Evolutionary conservation across 805 yeast species (phyloP).

Genomic region (Ogataea polymorpha): DNA sequence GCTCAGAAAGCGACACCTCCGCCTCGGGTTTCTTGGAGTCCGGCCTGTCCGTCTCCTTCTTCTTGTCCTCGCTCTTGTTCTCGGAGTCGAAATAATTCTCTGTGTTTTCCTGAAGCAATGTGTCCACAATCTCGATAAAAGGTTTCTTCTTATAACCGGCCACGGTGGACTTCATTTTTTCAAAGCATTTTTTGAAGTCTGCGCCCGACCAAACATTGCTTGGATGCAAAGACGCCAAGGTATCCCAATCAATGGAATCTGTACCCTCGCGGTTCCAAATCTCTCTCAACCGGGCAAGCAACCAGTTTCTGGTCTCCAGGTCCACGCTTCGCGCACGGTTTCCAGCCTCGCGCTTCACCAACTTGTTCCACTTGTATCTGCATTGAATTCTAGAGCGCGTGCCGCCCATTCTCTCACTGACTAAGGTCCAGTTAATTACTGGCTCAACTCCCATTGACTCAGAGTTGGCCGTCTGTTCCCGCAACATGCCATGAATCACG

Average conservation of each 20-base stretch:
- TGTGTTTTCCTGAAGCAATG: constrained; percentile 17
- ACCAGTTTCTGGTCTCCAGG: constrained; percentile 47
- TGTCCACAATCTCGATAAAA: constrained; percentile 31
- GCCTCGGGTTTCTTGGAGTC: constrained; percentile 5
- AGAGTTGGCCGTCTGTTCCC: constrained; percentile 32
- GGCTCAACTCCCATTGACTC: constrained; percentile 32
- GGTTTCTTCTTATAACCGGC: constrained; percentile 45
- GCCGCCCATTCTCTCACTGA: constrained; percentile 88
- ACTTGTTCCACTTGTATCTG: constrained; percentile 91
- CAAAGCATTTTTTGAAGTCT: constrained; percentile 62
- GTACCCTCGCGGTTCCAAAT: constrained; percentile 38
- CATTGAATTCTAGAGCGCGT: constrained; percentile 89
- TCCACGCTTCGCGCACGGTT: constrained; percentile 43
- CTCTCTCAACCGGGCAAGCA: constrained; percentile 45
- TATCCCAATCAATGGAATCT: constrained; percentile 52
- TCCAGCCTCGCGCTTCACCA: constrained; percentile 57
- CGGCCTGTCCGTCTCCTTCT: constrained; percentile 3
- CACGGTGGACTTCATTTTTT: constrained; percentile 50
- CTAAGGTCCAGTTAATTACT: constrained; percentile 84
- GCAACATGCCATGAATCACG: constrained; percentile 51
- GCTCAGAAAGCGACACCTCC: constrained; percentile 17
- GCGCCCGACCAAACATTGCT: constrained; percentile 51
- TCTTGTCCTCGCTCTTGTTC: neutral
- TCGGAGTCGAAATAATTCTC: constrained; percentile 2
- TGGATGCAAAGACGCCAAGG: constrained; percentile 45